These are phyloP conservation scores for Paraglomus occultum DNA, from an alignment of 192 early-diverging fungal species.

Conservation along the genomic window DNA sequence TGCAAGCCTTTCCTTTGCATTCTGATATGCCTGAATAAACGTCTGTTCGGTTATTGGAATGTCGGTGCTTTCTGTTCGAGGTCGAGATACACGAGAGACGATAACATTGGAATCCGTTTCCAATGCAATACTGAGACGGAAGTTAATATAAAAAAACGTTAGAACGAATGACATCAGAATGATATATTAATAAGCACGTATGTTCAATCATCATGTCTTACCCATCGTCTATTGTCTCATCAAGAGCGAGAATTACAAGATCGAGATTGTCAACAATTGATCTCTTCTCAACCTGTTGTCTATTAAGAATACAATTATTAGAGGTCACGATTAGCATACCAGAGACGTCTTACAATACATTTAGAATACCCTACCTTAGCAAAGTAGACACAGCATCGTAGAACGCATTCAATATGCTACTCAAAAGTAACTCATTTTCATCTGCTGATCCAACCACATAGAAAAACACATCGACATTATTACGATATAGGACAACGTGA, in stretches of 20 bases:
- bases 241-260: slow-evolving; percentile 84
- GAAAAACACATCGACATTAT: slow-evolving; percentile 84
- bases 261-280: slow-evolving; percentile 89
- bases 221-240: slow-evolving; percentile 96
- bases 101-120: slow-evolving; percentile 77
- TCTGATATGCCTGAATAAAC: slow-evolving; percentile 70
- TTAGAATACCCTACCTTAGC: slow-evolving; percentile 60
- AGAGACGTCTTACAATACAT: not conserved
- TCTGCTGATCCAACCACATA: slow-evolving; percentile 88
- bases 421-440: slow-evolving; percentile 92
- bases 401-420: slow-evolving; percentile 71
- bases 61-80: slow-evolving; percentile 66
- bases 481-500: slow-evolving; percentile 85
- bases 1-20: slow-evolving; percentile 72
- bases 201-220: slow-evolving; percentile 35
- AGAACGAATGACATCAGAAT: not conserved
- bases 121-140: slow-evolving; percentile 56
- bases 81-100: slow-evolving; percentile 74
- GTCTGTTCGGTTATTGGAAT: slow-evolving; percentile 78
- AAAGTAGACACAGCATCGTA: slow-evolving; percentile 83
- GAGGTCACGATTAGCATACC: no score
- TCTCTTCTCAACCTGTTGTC: slow-evolving; percentile 90
- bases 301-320: slow-evolving; percentile 28
- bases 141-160: not conserved
- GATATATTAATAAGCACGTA: not conserved